These are phyloP conservation scores for Colletotrichum neosansevieriae DNA, from an alignment of 2,329 filamentous ascomycete species.

Conservation along the genomic window DNA sequence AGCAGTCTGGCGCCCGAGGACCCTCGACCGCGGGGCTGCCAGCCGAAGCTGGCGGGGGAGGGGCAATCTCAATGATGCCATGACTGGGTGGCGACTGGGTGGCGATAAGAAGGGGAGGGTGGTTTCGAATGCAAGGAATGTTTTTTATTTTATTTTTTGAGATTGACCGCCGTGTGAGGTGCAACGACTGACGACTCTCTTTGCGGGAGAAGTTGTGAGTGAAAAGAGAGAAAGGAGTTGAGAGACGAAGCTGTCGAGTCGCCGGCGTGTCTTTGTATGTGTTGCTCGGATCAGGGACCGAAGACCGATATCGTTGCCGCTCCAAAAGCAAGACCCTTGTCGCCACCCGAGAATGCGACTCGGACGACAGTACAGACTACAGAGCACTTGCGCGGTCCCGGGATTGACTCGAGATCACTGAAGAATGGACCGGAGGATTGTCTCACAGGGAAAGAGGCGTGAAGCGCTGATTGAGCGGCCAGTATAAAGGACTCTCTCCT, in stretches of 20 bases:
- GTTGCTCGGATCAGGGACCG: constrained; percentile 34
- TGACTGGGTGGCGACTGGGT: constrained; percentile 30
- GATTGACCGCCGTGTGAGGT: not conserved
- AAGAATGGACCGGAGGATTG: not conserved
- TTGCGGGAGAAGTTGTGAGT: not conserved
- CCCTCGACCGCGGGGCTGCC: constrained; percentile 34
- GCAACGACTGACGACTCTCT: constrained; percentile 11
- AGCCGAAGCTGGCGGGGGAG: constrained; percentile 41
- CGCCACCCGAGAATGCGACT: constrained; percentile 33
- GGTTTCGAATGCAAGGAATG: not conserved
- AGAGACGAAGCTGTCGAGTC: not conserved
- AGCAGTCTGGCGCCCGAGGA: constrained; percentile 35
- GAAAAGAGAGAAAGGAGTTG: not conserved
- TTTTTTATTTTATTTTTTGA: not conserved
- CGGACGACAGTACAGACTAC: constrained; percentile 4
- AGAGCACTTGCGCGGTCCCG: constrained; percentile 8
- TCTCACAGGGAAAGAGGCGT: too few species aligned
- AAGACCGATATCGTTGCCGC: constrained; percentile 35
- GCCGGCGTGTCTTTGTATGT: constrained; percentile 24
- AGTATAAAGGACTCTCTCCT: not conserved
- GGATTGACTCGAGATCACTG: not conserved
- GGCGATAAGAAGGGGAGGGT: constrained; percentile 5
- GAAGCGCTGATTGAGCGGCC: not conserved
- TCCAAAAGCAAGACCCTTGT: constrained; percentile 34
- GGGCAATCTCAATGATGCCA: constrained; percentile 40